Evolutionary conservation across 228 moss, liverwort and hornwort genomes (phyloP).

Genomic region (Sphagnum magellanicum): DNA sequence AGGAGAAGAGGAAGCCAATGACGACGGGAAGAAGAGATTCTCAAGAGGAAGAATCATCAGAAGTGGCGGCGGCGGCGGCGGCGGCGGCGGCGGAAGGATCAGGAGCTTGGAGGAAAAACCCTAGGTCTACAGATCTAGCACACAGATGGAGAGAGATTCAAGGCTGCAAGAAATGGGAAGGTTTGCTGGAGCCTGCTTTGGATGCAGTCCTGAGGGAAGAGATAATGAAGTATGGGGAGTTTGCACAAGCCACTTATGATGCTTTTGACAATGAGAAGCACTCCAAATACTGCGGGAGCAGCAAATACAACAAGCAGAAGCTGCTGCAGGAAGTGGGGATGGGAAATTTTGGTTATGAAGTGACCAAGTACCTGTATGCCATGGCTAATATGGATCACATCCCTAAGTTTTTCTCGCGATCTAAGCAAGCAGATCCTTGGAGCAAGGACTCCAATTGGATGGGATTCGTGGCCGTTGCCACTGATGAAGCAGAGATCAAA

Average conservation of each 20-base stretch:
- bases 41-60: too few species aligned
- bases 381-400: conserved; percentile 23
- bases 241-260: conserved; percentile 51
- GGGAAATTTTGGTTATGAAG: conserved; percentile 35
- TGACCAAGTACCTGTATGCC: conserved; percentile 56
- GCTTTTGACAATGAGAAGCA: conserved; percentile 35
- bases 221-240: conserved; percentile 58
- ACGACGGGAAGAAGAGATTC: too few species aligned
- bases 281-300: conserved; percentile 39
- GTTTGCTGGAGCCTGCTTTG: conserved; percentile 35
- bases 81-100: too few species aligned
- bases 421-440: conserved; percentile 30
- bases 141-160: conserved; percentile 61
- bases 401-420: conserved; percentile 17
- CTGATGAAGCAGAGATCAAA: conserved; percentile 32
- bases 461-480: conserved; percentile 44
- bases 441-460: conserved; percentile 49
- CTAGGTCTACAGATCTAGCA: conserved; percentile 8
- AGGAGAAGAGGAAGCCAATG: too few species aligned
- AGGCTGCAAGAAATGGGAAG: conserved; percentile 49
- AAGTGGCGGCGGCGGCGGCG: too few species aligned
- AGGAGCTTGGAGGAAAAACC: not conserved
- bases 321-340: conserved; percentile 48
- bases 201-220: conserved; percentile 50
- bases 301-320: conserved; percentile 23